A percentile compares a stretch with the other conserved stretches of the same genome.
These are phyloP conservation scores for Phytopythium kandeliae DNA, from an alignment of 352 stramenopile species.

Conservation along the genomic window DNA sequence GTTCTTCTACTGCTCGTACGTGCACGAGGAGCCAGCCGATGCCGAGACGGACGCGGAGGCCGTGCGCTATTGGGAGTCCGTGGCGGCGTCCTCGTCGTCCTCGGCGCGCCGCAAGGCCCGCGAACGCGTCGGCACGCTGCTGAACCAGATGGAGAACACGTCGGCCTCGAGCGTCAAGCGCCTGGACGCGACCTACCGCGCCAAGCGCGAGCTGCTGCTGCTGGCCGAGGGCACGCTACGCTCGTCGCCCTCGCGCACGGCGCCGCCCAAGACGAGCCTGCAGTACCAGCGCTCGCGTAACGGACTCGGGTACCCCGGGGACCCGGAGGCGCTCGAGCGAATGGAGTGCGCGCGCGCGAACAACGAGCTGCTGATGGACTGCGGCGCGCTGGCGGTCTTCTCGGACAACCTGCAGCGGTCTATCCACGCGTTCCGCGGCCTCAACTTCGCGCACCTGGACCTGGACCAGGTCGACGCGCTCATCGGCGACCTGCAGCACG, in stretches of 20 bases:
- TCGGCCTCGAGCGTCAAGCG: slow-evolving; percentile 48
- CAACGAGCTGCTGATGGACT: slow-evolving; percentile 72
- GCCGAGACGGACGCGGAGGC: slow-evolving; percentile 41
- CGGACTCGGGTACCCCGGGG: slow-evolving; percentile 3
- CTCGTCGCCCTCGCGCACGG: slow-evolving; percentile 7
- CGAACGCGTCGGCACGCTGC: slow-evolving; percentile 52
- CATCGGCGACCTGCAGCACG: slow-evolving; percentile 62
- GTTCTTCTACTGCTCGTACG: slow-evolving; percentile 70
- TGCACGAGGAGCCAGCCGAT: slow-evolving; percentile 52
- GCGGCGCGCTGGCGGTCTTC: slow-evolving; percentile 62
- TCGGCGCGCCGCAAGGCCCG: slow-evolving; percentile 37
- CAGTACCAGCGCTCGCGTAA: not conserved
- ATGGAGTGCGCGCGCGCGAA: slow-evolving; percentile 52
- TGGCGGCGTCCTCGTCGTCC: slow-evolving; percentile 22
- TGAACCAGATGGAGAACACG: slow-evolving; percentile 66
- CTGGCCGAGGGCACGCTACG: slow-evolving; percentile 45
- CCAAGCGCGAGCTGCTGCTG: slow-evolving; percentile 63
- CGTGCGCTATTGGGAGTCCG: slow-evolving; percentile 53
- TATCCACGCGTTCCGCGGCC: slow-evolving; percentile 53
- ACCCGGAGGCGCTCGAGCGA: slow-evolving; percentile 20
- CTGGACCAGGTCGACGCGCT: slow-evolving; percentile 56
- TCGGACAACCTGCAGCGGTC: slow-evolving; percentile 51
- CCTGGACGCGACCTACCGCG: slow-evolving; percentile 65
- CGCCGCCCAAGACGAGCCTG: not conserved
- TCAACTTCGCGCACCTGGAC: slow-evolving; percentile 76